These are phyloP conservation scores for Picea sitchensis DNA, from an alignment of 75 land plant genomes.

Conservation along the genomic window DNA sequence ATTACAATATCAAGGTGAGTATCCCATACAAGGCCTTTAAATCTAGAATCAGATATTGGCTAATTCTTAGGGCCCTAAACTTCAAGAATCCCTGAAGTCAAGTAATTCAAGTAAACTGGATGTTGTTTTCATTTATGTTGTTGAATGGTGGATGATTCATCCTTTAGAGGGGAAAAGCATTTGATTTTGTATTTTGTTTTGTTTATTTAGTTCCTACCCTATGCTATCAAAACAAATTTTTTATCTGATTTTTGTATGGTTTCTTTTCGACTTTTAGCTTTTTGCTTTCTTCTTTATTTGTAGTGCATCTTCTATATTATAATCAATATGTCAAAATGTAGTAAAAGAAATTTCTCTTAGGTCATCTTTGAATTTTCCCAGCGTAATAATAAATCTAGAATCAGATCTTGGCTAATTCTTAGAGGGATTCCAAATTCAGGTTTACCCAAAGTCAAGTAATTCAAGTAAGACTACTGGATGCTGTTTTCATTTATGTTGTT, in stretches of 20 bases:
- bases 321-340: too few species aligned
- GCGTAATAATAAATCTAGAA: neutral
- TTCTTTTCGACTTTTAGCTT: too few species aligned
- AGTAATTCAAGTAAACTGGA: neutral
- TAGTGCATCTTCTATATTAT: too few species aligned
- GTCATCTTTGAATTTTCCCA: too few species aligned
- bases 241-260: too few species aligned
- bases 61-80: conserved; percentile 4
- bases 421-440: neutral
- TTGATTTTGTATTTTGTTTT: conserved; percentile 4
- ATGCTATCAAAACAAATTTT: too few species aligned
- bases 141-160: neutral
- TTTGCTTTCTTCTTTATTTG: too few species aligned
- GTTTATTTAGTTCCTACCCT: neutral
- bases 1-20: conserved; percentile 89
- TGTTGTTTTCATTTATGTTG: neutral
- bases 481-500: neutral
- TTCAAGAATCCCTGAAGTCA: neutral
- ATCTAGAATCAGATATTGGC: neutral
- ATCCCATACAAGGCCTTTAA: neutral
- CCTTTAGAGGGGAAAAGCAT: neutral
- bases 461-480: neutral
- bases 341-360: too few species aligned
- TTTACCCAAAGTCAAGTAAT: neutral
- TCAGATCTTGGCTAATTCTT: neutral